phyloP scores from a whole-genome alignment of 1,284 basidiomycete genomes.

The Moesziomyces parantarcticus region DNA sequence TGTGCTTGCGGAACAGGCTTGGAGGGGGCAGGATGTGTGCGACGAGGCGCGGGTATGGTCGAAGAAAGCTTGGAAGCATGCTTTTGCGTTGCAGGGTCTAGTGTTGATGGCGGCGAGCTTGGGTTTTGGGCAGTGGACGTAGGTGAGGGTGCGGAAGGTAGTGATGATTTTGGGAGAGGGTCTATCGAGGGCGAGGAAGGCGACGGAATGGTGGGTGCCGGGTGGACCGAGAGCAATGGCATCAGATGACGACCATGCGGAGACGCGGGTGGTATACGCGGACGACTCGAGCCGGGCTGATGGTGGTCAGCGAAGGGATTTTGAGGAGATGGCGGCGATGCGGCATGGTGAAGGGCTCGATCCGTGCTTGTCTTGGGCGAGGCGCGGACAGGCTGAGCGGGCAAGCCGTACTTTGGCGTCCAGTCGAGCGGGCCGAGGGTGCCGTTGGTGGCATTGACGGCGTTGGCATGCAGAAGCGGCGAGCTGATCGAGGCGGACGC shows the following conservation, averaged over 20 bases:
- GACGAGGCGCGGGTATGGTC: background rate
- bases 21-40: background rate
- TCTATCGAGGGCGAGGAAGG: background rate
- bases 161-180: constrained; percentile 4
- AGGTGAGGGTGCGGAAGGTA: background rate
- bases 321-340: background rate
- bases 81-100: background rate
- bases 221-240: constrained; percentile 29
- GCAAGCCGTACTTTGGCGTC: constrained; percentile 43
- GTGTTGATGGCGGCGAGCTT: background rate
- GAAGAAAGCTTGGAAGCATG: background rate
- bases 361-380: background rate
- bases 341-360: background rate
- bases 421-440: constrained; percentile 45
- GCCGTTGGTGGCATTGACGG: constrained; percentile 34
- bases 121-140: too few species aligned
- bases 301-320: constrained; percentile 7
- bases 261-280: background rate
- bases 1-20: background rate
- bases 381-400: constrained; percentile 1
- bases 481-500: background rate
- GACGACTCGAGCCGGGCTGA: background rate
- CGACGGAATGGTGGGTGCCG: constrained; percentile 26
- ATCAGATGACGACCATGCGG: constrained; percentile 17
- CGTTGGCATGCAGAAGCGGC: constrained; percentile 7